Evolutionary conservation across 176 grass and related monocot genomes (phyloP).

Genomic region (Oryza meyeriana): DNA sequence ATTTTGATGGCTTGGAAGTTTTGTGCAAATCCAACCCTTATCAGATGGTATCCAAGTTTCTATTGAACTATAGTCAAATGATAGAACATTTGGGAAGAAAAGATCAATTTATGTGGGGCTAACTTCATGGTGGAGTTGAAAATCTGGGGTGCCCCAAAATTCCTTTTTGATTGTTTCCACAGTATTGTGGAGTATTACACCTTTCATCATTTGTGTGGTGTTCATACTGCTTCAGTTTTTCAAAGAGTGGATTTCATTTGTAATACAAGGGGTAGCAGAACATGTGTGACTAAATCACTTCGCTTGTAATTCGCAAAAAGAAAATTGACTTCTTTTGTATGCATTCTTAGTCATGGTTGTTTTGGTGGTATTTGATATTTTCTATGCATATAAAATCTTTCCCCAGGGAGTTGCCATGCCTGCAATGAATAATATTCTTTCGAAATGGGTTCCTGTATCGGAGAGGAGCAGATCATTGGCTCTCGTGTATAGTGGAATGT

Average conservation of each 20-base stretch:
- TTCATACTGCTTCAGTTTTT: neutral
- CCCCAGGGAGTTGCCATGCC: constrained; percentile 93
- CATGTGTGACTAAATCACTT: neutral
- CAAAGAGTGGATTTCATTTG: neutral
- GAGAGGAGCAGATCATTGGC: constrained; percentile 88
- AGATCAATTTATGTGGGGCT: neutral
- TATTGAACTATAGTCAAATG: neutral
- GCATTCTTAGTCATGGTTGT: neutral
- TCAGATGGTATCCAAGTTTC: neutral
- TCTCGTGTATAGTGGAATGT: constrained; percentile 98
- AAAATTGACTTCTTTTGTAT: neutral
- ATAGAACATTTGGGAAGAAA: neutral
- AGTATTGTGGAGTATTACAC: neutral
- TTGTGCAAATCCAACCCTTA: neutral
- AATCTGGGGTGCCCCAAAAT: neutral
- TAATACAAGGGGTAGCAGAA: neutral
- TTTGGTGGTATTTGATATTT: neutral
- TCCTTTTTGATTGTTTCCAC: neutral
- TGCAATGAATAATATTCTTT: constrained; percentile 97
- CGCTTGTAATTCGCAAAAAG: neutral
- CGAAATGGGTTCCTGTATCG: constrained; percentile 88
- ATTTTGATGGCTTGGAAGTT: neutral
- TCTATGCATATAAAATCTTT: constrained; percentile 26
- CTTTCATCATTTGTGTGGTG: neutral
- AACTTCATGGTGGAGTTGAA: neutral